These are phyloP conservation scores for Diplodia sapinea DNA, from an alignment of 2,329 filamentous ascomycete genomes.

Conservation along the genomic window DNA sequence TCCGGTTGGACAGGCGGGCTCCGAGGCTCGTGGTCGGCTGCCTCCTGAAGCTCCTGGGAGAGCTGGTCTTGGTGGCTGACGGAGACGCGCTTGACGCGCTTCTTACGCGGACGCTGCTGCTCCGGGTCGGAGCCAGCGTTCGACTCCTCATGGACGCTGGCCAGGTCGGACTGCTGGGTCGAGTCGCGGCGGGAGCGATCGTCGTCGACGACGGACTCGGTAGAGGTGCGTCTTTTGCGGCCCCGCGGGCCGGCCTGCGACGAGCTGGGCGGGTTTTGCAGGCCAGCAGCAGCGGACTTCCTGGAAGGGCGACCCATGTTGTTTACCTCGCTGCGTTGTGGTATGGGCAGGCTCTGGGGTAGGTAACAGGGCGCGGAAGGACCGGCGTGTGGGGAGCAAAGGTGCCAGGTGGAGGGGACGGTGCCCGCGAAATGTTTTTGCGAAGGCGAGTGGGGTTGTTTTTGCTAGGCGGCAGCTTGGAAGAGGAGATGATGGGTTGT, in stretches of 20 bases:
- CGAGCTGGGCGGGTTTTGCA: slow-evolving; percentile 4
- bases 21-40: slow-evolving; percentile 5
- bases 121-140: slow-evolving; percentile 10
- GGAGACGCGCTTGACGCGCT: slow-evolving; percentile 44
- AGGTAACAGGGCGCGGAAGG: background rate
- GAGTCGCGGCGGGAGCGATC: slow-evolving; percentile 32
- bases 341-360: background rate
- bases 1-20: slow-evolving; percentile 38
- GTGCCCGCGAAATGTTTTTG: slow-evolving; percentile 14
- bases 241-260: slow-evolving; percentile 37
- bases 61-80: slow-evolving; percentile 44
- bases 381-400: background rate
- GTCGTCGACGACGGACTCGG: slow-evolving; percentile 36
- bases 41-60: slow-evolving; percentile 39
- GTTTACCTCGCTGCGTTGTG: slow-evolving; percentile 13
- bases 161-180: slow-evolving; percentile 25
- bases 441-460: slow-evolving; percentile 16
- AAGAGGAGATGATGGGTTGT: slow-evolving; percentile 1
- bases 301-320: slow-evolving; percentile 24
- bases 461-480: slow-evolving; percentile 18
- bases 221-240: slow-evolving; percentile 38
- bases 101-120: slow-evolving; percentile 33
- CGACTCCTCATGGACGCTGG: slow-evolving; percentile 25
- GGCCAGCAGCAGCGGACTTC: slow-evolving; percentile 9
- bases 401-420: slow-evolving; percentile 14